Percentiles rank a stretch among this genome's conserved stretches.
These are phyloP conservation scores for Hypoxylon rubiginosum DNA, from an alignment of 2,329 filamentous ascomycete species.

Conservation along the genomic window DNA sequence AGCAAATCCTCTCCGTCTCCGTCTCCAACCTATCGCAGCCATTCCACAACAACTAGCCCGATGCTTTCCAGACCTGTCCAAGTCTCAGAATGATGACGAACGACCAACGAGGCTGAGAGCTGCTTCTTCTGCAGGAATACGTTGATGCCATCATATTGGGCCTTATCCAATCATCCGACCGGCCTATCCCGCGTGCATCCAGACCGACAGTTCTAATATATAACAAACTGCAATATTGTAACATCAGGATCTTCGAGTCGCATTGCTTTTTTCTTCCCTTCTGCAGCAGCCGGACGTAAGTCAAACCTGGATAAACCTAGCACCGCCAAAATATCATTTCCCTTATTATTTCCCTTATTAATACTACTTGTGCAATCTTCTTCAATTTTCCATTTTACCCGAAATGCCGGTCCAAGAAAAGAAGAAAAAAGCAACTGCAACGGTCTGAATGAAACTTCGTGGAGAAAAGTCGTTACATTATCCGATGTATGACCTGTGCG, in stretches of 20 bases:
- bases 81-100: slow-evolving; percentile 32
- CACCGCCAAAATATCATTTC: slow-evolving; percentile 14
- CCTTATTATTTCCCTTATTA: slow-evolving; percentile 2
- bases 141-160: slow-evolving; percentile 14
- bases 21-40: slow-evolving; percentile 26
- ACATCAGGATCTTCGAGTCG: slow-evolving; percentile 17
- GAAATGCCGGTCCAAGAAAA: neutral
- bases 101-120: slow-evolving; percentile 17
- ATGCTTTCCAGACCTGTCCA: slow-evolving; percentile 26
- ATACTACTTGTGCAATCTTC: slow-evolving; percentile 1
- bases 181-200: neutral
- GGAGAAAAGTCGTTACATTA: slow-evolving; percentile 3
- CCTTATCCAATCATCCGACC: slow-evolving; percentile 19
- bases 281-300: slow-evolving; percentile 8
- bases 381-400: slow-evolving; percentile 6
- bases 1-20: neutral
- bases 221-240: slow-evolving; percentile 2
- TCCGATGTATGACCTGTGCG: slow-evolving; percentile 11
- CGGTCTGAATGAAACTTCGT: neutral
- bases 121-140: slow-evolving; percentile 16
- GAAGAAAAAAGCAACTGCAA: neutral
- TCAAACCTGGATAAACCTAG: slow-evolving; percentile 20
- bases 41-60: slow-evolving; percentile 9
- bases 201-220: slow-evolving; percentile 3
- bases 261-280: slow-evolving; percentile 31